Base-by-base conservation (phyloP, 805 yeast species). In the Kuraishia capsulata region DNA sequence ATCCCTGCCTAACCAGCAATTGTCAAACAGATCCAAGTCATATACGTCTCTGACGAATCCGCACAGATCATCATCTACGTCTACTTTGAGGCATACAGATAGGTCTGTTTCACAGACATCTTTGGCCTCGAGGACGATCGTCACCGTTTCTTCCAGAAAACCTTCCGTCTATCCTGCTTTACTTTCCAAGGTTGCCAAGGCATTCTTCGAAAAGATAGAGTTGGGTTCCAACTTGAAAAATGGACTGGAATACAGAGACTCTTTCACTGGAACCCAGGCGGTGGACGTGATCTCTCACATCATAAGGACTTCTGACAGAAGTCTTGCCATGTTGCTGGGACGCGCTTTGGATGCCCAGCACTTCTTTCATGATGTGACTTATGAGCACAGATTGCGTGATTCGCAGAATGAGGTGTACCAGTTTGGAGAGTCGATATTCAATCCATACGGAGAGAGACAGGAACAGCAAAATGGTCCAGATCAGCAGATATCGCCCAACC, bases 331-430 rank as follows among this genome's bases (percentile, higher is more conserved):
- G 35, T 64, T 92, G 25, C 62, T 92, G 36, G 98, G 97, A 21
- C 70, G 98, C 45, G 80, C 97, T 0, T 64, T 92, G 39, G 97
- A 92, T 61, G 95, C 96, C 1, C 97, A 92, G 51, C 85, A 85
- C 56, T 76, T 87, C 40, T 88, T 92, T 59, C 96, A 87, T 53
- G 98, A 92, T 61, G 97, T 89, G 20, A 84, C 96, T 0, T 90
- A 90, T 59, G 95, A 88, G 50, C 97, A 89, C 56, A 69, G 97
- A 36, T 67, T 92, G 39, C 70, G 98, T 46, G 98, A 92, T 59
- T 84, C 95, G 0, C 72, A 70, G 17, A 76, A 72, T 52, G 98
- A 92, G 57, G 84, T 90, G 19, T 92, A 90, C 57, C 94, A 85
- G 48, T 85, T 90, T 50, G 74, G 74, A 35, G 80, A 77, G 42